These are phyloP conservation scores for Citrus inodora DNA, from an alignment of 345 rosid genomes.

Conservation along the genomic window DNA sequence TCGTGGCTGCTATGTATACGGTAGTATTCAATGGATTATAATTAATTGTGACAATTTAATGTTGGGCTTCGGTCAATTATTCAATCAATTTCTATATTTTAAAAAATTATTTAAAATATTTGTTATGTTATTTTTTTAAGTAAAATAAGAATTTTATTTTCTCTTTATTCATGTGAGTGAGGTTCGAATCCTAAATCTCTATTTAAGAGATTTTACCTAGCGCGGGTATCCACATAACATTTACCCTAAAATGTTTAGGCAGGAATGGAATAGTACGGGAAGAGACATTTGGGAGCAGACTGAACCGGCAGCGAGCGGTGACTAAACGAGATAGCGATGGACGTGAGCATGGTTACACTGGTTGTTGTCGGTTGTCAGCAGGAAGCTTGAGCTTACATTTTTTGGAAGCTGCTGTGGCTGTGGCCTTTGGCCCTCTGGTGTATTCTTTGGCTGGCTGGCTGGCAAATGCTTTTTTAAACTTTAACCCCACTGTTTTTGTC, in stretches of 20 bases:
- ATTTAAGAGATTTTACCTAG: too few species aligned
- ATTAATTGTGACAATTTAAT: too few species aligned
- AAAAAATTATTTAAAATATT: too few species aligned
- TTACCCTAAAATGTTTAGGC: background rate
- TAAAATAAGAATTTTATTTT: too few species aligned
- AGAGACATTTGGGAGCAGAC: slow-evolving; percentile 18
- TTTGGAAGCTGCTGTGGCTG: too few species aligned
- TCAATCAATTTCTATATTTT: too few species aligned
- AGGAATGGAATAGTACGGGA: slow-evolving; percentile 26
- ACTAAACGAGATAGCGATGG: slow-evolving; percentile 16
- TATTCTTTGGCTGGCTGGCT: background rate
- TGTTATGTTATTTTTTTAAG: too few species aligned
- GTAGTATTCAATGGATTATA: too few species aligned
- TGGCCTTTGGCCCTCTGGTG: background rate
- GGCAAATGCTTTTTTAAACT: slow-evolving; percentile 7
- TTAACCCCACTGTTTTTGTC: slow-evolving; percentile 25
- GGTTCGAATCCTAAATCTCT: accelerated
- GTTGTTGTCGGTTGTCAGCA: slow-evolving; percentile 46
- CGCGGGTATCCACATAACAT: too few species aligned
- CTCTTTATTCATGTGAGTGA: accelerated
- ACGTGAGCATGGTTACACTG: slow-evolving; percentile 16
- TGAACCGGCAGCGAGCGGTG: slow-evolving; percentile 38
- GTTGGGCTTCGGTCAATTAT: too few species aligned
- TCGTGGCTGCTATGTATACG: background rate
- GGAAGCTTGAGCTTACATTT: background rate